These are phyloP conservation scores for Cyberlindnera mrakii DNA, from an alignment of 805 yeast species.

Conservation along the genomic window DNA sequence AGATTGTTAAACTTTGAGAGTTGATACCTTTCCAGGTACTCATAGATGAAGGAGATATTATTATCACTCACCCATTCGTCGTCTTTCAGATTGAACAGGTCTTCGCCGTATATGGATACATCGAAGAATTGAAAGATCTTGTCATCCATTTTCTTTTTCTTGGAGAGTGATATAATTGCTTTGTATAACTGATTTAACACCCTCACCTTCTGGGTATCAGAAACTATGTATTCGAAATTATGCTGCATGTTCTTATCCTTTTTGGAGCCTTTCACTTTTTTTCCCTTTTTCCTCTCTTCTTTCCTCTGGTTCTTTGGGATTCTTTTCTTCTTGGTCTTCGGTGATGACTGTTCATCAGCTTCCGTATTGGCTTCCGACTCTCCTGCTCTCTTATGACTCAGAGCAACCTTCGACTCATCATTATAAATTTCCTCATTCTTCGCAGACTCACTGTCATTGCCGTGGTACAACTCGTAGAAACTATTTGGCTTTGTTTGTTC, in stretches of 20 bases:
- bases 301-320: slow-evolving; percentile 1
- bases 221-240: slow-evolving; percentile 8
- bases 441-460: not conserved
- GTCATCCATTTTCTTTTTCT: slow-evolving; percentile 8
- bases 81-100: slow-evolving; percentile 48
- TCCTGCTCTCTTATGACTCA: slow-evolving; percentile 4
- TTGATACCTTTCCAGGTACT: slow-evolving; percentile 38
- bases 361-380: not conserved
- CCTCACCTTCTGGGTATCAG: slow-evolving; percentile 14
- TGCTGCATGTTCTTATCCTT: slow-evolving; percentile 5
- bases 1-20: slow-evolving; percentile 21
- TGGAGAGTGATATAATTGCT: slow-evolving; percentile 9
- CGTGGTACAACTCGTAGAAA: not conserved
- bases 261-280: slow-evolving; percentile 7
- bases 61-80: slow-evolving; percentile 76
- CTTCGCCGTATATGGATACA: slow-evolving; percentile 52
- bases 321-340: slow-evolving; percentile 4
- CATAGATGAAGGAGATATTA: slow-evolving; percentile 57
- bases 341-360: slow-evolving; percentile 2
- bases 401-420: slow-evolving; percentile 7
- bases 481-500: slow-evolving; percentile 1
- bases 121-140: slow-evolving; percentile 45
- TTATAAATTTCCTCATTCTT: slow-evolving; percentile 4
- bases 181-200: slow-evolving; percentile 11
- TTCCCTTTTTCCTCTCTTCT: slow-evolving; percentile 9